These are phyloP conservation scores for Nicotiana tomentosiformis DNA, from an alignment of 257 asterid genomes.

Conservation along the genomic window DNA sequence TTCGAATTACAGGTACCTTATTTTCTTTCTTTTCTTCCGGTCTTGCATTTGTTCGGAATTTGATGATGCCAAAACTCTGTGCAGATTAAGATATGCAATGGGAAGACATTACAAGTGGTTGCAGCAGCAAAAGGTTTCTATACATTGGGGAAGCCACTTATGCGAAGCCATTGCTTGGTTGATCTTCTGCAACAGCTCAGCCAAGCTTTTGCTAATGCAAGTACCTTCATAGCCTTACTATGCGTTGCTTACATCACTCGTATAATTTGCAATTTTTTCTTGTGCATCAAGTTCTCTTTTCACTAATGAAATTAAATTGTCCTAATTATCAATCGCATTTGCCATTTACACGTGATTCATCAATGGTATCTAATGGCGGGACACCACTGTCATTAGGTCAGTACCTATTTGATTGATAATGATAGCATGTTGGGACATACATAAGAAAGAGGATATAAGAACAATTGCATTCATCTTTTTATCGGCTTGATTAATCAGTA, in stretches of 20 bases:
- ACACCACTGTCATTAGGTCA: not conserved
- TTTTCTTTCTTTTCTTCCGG: not conserved
- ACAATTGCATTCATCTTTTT: not conserved
- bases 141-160: conserved; percentile 64
- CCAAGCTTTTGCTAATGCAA: conserved; percentile 92
- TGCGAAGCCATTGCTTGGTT: conserved; percentile 80
- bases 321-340: not conserved
- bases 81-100: conserved; percentile 98
- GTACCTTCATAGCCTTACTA: conserved; percentile 13
- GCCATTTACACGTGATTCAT: not conserved
- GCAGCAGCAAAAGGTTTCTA: conserved; percentile 88
- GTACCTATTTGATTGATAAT: not conserved
- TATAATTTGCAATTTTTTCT: not conserved
- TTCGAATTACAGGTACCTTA: conserved; percentile 78
- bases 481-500: not conserved
- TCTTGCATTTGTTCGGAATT: not conserved
- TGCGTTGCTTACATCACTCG: not conserved
- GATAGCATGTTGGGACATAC: not conserved
- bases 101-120: conserved; percentile 78
- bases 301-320: not conserved
- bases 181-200: conserved; percentile 99
- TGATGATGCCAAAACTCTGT: not conserved
- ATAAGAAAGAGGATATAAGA: not conserved
- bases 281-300: not conserved
- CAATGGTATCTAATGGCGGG: not conserved